Evolutionary conservation across 108 stramenopile species (phyloP).

Genomic region (Nannochloropsis oceanica): DNA sequence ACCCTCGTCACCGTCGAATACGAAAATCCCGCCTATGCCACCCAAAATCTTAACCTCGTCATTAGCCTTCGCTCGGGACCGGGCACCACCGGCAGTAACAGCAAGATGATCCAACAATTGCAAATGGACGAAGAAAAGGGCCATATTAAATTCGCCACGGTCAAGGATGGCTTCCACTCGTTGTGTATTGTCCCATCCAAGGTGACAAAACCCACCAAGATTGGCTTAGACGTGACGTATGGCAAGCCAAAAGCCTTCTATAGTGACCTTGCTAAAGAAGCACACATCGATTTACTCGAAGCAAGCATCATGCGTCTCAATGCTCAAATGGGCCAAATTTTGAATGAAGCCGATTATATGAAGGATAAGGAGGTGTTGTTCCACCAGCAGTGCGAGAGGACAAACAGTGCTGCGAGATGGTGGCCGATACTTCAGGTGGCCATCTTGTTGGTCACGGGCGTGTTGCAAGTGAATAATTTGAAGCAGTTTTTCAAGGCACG

Average conservation of each 20-base stretch:
- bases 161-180: constrained; percentile 8
- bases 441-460: constrained; percentile 12
- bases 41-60: neutral
- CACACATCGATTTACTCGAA: constrained; percentile 8
- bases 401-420: constrained; percentile 11
- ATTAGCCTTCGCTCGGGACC: neutral
- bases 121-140: constrained; percentile 1
- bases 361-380: constrained; percentile 22
- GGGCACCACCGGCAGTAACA: neutral
- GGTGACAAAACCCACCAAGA: neutral
- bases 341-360: constrained; percentile 28
- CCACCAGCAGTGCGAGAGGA: constrained; percentile 8
- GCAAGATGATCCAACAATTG: neutral
- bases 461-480: constrained; percentile 6
- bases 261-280: neutral
- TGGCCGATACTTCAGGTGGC: constrained; percentile 21
- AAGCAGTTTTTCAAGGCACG: constrained; percentile 18
- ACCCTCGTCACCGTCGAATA: constrained; percentile 1
- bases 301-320: constrained; percentile 5
- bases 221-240: neutral
- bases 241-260: neutral
- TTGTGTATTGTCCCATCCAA: neutral
- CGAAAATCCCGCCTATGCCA: neutral
- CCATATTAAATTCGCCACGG: constrained; percentile 2
- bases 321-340: constrained; percentile 2